Conservation (phyloP, 441 rosid species). For the Aquilaria agallochum region DNA sequence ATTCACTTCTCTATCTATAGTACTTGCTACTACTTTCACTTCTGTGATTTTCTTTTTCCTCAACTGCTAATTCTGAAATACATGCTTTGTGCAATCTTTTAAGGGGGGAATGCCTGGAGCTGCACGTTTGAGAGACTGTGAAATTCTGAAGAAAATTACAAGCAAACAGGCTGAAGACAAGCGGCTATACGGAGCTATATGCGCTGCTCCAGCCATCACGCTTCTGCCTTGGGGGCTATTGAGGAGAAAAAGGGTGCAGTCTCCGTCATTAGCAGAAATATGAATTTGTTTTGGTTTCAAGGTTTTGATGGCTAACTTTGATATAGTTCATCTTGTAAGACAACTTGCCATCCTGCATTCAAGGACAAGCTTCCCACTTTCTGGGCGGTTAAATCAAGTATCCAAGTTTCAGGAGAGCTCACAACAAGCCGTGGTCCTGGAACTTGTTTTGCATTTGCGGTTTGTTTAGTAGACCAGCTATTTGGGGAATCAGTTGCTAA, state of each 20-base stretch:
- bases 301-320: conserved; percentile 43
- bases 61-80: neutral
- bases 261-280: conserved; percentile 7
- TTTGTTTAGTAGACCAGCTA: conserved; percentile 77
- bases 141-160: conserved; percentile 53
- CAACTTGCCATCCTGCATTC: conserved; percentile 93
- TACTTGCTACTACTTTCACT: neutral
- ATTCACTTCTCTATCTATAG: neutral
- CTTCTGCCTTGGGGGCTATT: conserved; percentile 97
- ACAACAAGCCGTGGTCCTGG: conserved; percentile 98
- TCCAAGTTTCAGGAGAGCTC: conserved; percentile 83
- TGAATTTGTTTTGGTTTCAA: conserved; percentile 1
- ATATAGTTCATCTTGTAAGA: conserved; percentile 60
- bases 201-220: conserved; percentile 90
- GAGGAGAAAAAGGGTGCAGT: conserved; percentile 57
- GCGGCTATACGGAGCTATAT: conserved; percentile 84
- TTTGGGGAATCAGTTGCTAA: conserved; percentile 72
- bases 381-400: conserved; percentile 87
- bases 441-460: conserved; percentile 80
- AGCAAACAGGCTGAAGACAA: conserved; percentile 73
- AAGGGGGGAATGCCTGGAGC: conserved; percentile 99
- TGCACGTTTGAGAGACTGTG: conserved; percentile 77
- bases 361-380: conserved; percentile 77
- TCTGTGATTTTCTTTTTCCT: neutral
- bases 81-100: conserved; percentile 10